phyloP scores from a whole-genome alignment of 371 early-diverging fungal species.

The Batkoa obscura region DNA sequence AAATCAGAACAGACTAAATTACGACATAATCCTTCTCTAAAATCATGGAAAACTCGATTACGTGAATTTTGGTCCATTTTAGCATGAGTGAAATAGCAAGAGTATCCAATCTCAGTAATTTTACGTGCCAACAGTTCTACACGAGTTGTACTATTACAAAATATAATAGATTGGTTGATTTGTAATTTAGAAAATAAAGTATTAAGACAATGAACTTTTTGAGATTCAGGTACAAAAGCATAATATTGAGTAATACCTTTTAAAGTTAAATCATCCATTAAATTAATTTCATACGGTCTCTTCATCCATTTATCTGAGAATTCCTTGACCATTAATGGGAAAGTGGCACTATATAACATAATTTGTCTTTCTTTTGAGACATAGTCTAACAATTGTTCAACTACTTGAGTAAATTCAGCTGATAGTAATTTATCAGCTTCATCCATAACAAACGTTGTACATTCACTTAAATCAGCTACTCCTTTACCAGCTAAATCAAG shows the following conservation, averaged over 20 bases:
- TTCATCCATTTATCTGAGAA: constrained; percentile 88
- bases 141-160: constrained; percentile 95
- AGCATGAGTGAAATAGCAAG: constrained; percentile 96
- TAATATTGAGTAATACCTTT: constrained; percentile 97
- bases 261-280: constrained; percentile 97
- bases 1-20: constrained; percentile 95
- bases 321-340: constrained; percentile 87
- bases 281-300: constrained; percentile 93
- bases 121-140: constrained; percentile 95
- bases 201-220: constrained; percentile 96
- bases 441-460: constrained; percentile 88
- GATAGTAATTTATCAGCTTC: constrained; percentile 97
- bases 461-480: constrained; percentile 70
- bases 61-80: constrained; percentile 95
- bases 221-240: constrained; percentile 92
- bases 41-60: constrained; percentile 97
- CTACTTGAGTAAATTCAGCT: constrained; percentile 89
- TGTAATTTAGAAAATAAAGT: constrained; percentile 95
- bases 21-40: constrained; percentile 88
- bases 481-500: constrained; percentile 83
- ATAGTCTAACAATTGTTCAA: constrained; percentile 75
- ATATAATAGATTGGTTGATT: constrained; percentile 99
- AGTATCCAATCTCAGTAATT: constrained; percentile 96
- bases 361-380: constrained; percentile 82
- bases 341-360: constrained; percentile 94